Evolutionary conservation across 495 filamentous ascomycete species (phyloP), one percentile per base, ranked within the genome.

Genomic region (Thermothielavioides terrestris): DNA sequence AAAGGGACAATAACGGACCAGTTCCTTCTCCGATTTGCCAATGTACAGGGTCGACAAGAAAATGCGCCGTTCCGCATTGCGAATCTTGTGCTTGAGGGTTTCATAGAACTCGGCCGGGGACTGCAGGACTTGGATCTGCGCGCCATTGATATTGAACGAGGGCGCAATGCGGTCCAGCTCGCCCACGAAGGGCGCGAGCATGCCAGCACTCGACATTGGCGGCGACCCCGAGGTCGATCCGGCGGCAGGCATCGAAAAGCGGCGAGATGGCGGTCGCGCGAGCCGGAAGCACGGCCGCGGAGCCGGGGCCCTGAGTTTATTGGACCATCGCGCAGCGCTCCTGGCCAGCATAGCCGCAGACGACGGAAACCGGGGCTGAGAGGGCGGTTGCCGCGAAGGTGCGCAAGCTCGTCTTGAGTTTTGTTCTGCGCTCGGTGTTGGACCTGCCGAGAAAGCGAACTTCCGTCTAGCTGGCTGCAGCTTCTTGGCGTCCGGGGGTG

Each of bases 31-130:
- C 1, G 86, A 83, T 68, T 91, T 94, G 54, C 92, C 92, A 59
- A 99, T 89, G 61, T 99, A 99, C 26, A 99, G 72, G 0, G 92
- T 97, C 17, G 88, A 94, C 42, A 99, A 72, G 64, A 89, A 99
- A 58, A 99, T 83, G 53, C 88, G 78, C 40, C 71, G 68, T 58
- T 85, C 78, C 3, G 92, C 92, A 52, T 77, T 78, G 30, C 75
- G 76, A 56, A 99, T 96, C 71, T 88, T 94, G 49, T 70, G 62
- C 85, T 95, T 95, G 43, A 99, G 70, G 6, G 83, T 85, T 37
- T 83, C 79, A 59, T 95, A 97, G 67, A 99, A 99, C 49, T 86
- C 84, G 20, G 70, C 66, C 4, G 92, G 94, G 1, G 83, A 82
- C 50, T 82, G 78, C 12, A 99, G 57, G 31, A 99, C 85, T 12